Conservation (phyloP, 352 stramenopile genomes). For the Aphanomyces invadans region DNA sequence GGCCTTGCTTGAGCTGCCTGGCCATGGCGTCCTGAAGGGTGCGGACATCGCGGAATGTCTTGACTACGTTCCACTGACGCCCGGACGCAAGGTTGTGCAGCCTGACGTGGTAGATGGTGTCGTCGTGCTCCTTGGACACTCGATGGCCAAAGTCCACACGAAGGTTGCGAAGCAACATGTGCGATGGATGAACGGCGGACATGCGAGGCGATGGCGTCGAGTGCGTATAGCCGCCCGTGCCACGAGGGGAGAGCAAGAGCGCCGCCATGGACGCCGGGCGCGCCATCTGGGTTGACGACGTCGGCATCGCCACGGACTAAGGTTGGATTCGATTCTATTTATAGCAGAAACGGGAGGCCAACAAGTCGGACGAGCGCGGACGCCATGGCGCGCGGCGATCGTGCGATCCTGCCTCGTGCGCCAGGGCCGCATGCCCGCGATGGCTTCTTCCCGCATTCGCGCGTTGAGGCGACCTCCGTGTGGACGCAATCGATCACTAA, state of each 20-base stretch:
- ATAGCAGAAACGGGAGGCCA: no score
- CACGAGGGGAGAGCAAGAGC: neutral
- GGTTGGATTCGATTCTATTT: no score
- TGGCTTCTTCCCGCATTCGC: no score
- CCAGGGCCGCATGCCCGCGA: no score
- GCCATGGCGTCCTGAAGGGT: conserved; percentile 64
- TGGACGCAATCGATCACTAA: no score
- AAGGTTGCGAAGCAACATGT: neutral
- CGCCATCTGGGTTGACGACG: no score
- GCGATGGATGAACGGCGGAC: conserved; percentile 8
- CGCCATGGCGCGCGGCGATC: no score
- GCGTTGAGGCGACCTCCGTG: no score
- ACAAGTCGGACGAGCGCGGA: no score
- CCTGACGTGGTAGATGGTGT: conserved; percentile 58
- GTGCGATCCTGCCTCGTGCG: no score
- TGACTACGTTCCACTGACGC: conserved; percentile 73
- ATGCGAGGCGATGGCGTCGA: conserved; percentile 1
- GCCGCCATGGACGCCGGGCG: conserved; percentile 29
- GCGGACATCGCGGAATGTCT: conserved; percentile 70
- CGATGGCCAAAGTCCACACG: neutral
- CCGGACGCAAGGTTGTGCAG: conserved; percentile 54
- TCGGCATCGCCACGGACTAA: no score
- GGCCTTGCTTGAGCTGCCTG: conserved; percentile 56
- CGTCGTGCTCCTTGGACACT: neutral
- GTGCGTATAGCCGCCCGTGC: conserved; percentile 34